phyloP scores from a whole-genome alignment of 345 rosid genomes.

The Noccaea caerulescens region DNA sequence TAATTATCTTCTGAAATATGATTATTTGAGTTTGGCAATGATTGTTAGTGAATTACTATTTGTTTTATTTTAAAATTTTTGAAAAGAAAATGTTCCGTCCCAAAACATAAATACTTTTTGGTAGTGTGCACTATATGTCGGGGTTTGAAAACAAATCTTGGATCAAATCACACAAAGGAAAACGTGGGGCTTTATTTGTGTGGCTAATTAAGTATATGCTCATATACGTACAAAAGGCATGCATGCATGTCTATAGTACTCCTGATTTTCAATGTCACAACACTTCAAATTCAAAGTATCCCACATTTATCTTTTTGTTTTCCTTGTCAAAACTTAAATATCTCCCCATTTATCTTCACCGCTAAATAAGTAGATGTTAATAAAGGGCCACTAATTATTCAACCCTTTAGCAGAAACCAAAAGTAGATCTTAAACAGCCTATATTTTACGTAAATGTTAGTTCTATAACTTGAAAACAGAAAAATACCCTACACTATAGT shows the following conservation, averaged over 20 bases:
- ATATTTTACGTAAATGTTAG: not conserved
- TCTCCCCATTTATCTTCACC: too few relatives aligned
- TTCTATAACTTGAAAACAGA: not conserved
- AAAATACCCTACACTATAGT: slow-evolving; percentile 1
- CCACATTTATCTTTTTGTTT: not conserved
- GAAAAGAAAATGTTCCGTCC: not conserved
- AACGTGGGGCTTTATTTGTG: slow-evolving; percentile 26
- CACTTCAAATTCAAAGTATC: slow-evolving; percentile 13
- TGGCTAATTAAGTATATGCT: slow-evolving; percentile 16
- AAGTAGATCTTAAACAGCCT: not conserved
- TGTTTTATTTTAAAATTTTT: not conserved
- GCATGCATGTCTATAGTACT: slow-evolving; percentile 20
- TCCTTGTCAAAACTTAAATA: too few relatives aligned
- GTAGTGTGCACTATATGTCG: slow-evolving; percentile 26
- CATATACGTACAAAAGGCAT: not conserved
- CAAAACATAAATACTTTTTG: slow-evolving; percentile 10
- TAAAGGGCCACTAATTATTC: too few relatives aligned
- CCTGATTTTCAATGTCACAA: slow-evolving; percentile 24
- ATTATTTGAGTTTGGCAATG: not conserved
- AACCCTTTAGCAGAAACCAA: not conserved
- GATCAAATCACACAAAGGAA: slow-evolving; percentile 29
- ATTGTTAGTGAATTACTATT: not conserved
- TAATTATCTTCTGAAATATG: not conserved
- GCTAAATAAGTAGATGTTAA: too few relatives aligned
- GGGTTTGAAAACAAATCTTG: slow-evolving; percentile 22